Evolutionary conservation across 176 grass and related monocot species (phyloP), one percentile per base, ranked within the genome.

Genomic region (Rhynchospora tenuis): DNA sequence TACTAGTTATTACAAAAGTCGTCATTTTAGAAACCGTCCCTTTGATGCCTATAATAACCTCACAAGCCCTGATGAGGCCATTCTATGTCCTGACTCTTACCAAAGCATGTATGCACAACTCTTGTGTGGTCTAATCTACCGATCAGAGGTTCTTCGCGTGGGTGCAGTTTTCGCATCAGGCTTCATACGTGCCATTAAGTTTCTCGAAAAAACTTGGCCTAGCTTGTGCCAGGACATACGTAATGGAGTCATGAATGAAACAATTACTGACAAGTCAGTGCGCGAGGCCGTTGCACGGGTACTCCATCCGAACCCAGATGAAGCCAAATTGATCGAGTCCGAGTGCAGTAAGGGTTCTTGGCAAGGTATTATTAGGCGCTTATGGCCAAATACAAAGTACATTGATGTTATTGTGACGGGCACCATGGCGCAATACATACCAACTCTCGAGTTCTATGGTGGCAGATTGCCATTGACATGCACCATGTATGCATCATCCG

Each of bases 21-120:
- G 87, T 17, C 95, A 98, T 83, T 98, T 98, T 73, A 85, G 92
- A 20, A 83, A 93, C 23, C 87, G 91, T 9, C 89, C 95, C 10
- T 88, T 85, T 33, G 95, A 98, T 87, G 92, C 91, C 33, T 98
- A 93, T 86, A 98, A 90, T 10, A 73, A 77, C 0, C 90, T 90
- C 79, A 98, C 95, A 80, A 98, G 95, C 90, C 91, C 95, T 23
- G 91, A 94, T 65, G 92, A 95, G 64, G 84, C 95, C 43, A 89
- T 95, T 9, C 84, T 98, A 64, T 98, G 95, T 89, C 81, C 84
- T 46, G 90, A 98, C 86, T 95, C 95, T 28, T 98, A 95, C 79
- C 95, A 98, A 85, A 98, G 95, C 84, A 98, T 95, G 95, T 98
- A 98, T 56, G 74, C 92, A 5, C 95, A 98, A 86, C 95, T 98